Evolutionary conservation across 2,329 filamentous ascomycete genomes (phyloP), one percentile per base, ranked within the genome.

Genomic region (Phaeosphaeriaceae sp.): DNA sequence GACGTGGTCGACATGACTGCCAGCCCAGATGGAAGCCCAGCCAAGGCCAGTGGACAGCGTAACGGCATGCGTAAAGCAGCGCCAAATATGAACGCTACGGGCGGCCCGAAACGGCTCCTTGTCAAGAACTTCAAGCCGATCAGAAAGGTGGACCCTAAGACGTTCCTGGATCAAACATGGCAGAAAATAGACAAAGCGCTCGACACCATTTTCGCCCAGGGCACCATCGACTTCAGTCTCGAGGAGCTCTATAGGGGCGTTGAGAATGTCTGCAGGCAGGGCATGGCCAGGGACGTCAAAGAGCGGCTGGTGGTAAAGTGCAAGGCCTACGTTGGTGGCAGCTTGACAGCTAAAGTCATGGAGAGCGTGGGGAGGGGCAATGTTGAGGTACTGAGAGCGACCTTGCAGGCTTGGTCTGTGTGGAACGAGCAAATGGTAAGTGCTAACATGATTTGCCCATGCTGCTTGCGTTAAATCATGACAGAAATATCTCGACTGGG

Each of bases 231-330:
- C 49, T 81, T 81, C 65, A 93, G 93, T n/a, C 82, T 96, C 40
- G 95, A 98, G 78, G 89, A 91, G 67, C 82, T 99, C 15, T 98
- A 97, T 75, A 88, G 92, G 49, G 92, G 91, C 4, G 92, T 96
- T 1, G 95, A 99, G 82, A 93, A 97, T 73, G 84, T 96, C 11
- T 99, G 95, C 76, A 86, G 92, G 53, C 90, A 91, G 68, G 91
- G 89, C 1, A 86, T 88, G 67, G 90, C 91, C 1, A 83, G 85
- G 19, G 84, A 87, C 54, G 79, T 97, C 53, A 91, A 89, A 68
- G 81, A 85, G 42, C 84, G 86, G 72, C 81, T 98, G 49, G 85
- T 87, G 63, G 80, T 82, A 11, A 85, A 86, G 63, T 92, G 90
- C 72, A 88, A 89, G 58, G 78, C 76, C 15, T 89, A 96, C 77